Evolutionary conservation across 352 stramenopile genomes (phyloP).

Genomic region (Blastocystis sp.): DNA sequence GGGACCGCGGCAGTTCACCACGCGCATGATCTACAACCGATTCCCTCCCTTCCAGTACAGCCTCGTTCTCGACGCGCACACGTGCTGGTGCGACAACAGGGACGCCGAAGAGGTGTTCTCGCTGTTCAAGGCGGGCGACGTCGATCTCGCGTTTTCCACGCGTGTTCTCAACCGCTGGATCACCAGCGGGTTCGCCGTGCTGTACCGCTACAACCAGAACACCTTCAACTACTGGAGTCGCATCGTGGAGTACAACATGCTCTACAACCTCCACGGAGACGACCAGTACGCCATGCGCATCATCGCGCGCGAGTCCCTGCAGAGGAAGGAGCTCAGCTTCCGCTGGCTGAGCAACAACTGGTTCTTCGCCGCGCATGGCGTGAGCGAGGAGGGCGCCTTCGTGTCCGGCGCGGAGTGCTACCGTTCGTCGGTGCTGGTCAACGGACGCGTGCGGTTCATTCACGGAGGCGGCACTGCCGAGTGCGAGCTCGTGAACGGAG

Average conservation of each 20-base stretch:
- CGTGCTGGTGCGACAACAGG: not conserved
- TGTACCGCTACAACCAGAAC: not conserved
- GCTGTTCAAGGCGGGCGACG: not conserved
- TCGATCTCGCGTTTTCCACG: slow-evolving; percentile 3
- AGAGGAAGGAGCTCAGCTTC: not conserved
- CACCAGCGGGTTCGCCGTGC: slow-evolving; percentile 21
- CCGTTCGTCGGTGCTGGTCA: slow-evolving; percentile 7
- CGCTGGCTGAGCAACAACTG: slow-evolving; percentile 39
- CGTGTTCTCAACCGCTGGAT: slow-evolving; percentile 9
- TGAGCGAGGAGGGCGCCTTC: not conserved
- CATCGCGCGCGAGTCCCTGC: not conserved
- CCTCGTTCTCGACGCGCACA: slow-evolving; percentile 17
- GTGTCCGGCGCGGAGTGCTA: not conserved
- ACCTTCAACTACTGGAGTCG: not conserved
- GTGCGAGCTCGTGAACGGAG: not conserved
- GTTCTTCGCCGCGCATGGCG: slow-evolving; percentile 22
- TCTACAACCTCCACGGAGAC: not conserved
- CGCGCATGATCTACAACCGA: slow-evolving; percentile 5
- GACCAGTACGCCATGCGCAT: slow-evolving; percentile 16
- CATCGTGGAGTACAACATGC: not conserved
- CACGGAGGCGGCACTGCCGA: not conserved
- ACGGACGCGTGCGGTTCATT: slow-evolving; percentile 9
- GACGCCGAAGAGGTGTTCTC: slow-evolving; percentile 2
- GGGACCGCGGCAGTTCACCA: slow-evolving; percentile 1
- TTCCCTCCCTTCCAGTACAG: not conserved